Percentiles rank a stretch among this genome's conserved stretches.
Conservation (phyloP, 305 asterid genomes). For the Nicotiana rustica region DNA sequence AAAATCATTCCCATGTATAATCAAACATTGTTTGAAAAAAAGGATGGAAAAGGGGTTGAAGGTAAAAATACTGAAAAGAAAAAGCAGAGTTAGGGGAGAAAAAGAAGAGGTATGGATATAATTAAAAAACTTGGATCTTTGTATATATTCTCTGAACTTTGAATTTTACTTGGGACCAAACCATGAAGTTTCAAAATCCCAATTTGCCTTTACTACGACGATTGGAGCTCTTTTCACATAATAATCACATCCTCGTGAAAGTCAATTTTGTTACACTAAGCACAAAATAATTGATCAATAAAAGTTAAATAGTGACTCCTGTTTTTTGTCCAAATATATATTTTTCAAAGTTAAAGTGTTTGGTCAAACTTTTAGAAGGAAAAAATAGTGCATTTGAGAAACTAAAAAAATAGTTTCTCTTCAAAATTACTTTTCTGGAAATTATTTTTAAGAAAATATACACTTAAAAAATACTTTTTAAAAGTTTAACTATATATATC, state of each 20-base stretch:
- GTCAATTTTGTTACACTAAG: slow-evolving; percentile 29
- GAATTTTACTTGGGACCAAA: background rate
- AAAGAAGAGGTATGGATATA: background rate
- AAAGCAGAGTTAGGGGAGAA: background rate
- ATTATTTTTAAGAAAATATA: too few species aligned
- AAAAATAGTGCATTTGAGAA: too few species aligned
- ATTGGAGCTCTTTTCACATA: background rate
- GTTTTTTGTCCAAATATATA: too few species aligned
- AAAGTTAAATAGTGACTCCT: background rate
- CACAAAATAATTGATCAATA: background rate
- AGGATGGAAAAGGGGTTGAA: background rate
- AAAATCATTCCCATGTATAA: too few species aligned
- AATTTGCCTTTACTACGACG: background rate
- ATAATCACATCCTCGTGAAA: background rate
- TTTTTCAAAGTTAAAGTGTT: too few species aligned
- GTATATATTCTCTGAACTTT: background rate
- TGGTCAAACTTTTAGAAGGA: too few species aligned
- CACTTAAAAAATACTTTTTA: too few species aligned
- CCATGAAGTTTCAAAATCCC: slow-evolving; percentile 3
- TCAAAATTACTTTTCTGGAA: too few species aligned
- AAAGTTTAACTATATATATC: too few species aligned
- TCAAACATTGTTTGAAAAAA: too few species aligned
- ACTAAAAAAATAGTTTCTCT: too few species aligned
- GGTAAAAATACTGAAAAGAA: background rate
- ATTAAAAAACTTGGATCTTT: background rate